Percentiles rank a stretch among this genome's conserved stretches.
These are phyloP conservation scores for Glycine latifolia DNA, from an alignment of 306 rosid species.

Conservation along the genomic window DNA sequence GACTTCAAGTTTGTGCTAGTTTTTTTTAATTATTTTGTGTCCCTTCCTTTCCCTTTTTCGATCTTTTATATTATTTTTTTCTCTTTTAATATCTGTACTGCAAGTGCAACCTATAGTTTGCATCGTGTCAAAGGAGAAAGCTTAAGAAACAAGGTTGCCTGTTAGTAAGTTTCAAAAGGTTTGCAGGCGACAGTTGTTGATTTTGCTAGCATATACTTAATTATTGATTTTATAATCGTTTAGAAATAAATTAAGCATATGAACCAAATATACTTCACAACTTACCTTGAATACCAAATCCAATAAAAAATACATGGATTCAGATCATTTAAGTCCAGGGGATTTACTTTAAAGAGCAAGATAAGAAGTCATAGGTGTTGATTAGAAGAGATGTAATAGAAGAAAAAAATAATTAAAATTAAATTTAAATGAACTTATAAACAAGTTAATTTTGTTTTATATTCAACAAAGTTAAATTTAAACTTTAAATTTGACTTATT, in stretches of 20 bases:
- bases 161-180: constrained; percentile 17
- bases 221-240: background rate
- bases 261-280: background rate
- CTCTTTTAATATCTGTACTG: background rate
- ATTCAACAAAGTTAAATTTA: no score
- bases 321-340: no score
- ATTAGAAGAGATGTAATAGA: no score
- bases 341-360: no score
- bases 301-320: background rate
- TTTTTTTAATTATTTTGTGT: background rate
- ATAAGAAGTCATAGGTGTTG: no score
- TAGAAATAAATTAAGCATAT: background rate
- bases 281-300: background rate
- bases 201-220: background rate
- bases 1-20: background rate
- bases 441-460: no score
- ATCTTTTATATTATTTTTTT: background rate
- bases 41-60: background rate
- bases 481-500: no score
- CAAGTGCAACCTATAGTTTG: background rate
- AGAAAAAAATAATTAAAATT: no score
- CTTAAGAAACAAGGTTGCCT: background rate
- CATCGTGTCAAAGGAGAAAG: constrained; percentile 5
- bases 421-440: background rate
- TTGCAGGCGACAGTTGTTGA: background rate